Conservation (phyloP, 768 basidiomycete genomes). For the Chalciporus piperatus region DNA sequence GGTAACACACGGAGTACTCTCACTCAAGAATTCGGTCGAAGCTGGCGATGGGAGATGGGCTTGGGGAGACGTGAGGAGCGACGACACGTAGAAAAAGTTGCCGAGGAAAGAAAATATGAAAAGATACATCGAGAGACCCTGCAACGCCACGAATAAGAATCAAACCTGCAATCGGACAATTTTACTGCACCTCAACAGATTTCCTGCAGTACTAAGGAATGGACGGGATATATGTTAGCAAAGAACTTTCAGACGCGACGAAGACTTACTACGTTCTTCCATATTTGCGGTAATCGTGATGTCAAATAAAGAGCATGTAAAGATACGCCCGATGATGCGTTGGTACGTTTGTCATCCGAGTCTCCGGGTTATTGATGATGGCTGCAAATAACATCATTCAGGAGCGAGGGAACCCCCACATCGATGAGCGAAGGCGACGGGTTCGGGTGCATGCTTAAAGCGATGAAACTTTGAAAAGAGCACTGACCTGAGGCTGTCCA, state of each 20-base stretch:
- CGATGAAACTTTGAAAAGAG: too few relatives aligned
- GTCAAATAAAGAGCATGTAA: too few relatives aligned
- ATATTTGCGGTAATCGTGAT: slow-evolving; percentile 96
- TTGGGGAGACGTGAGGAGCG: slow-evolving; percentile 77
- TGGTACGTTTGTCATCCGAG: too few relatives aligned
- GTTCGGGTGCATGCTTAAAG: too few relatives aligned
- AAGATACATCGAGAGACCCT: slow-evolving; percentile 92
- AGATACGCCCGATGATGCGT: too few relatives aligned
- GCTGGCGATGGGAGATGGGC: slow-evolving; percentile 54
- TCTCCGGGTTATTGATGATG: too few relatives aligned
- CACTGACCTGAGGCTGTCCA: too few relatives aligned
- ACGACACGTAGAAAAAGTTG: slow-evolving; percentile 89
- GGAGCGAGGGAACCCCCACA: slow-evolving; percentile 20
- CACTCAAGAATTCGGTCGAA: slow-evolving; percentile 65
- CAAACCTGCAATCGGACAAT: slow-evolving; percentile 3
- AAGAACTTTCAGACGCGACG: not conserved
- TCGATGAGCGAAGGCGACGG: slow-evolving; percentile 5
- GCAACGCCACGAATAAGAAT: slow-evolving; percentile 7
- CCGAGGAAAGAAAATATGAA: slow-evolving; percentile 94
- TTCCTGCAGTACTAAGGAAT: slow-evolving; percentile 72
- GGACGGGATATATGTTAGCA: slow-evolving; percentile 1
- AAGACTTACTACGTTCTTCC: slow-evolving; percentile 92
- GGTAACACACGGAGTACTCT: slow-evolving; percentile 77
- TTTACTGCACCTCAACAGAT: slow-evolving; percentile 71
- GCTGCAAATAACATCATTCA: too few relatives aligned